Evolutionary conservation across 2,329 filamentous ascomycete genomes (phyloP), one percentile per base, ranked within the genome.

Genomic region (Bipolaris oryzae): DNA sequence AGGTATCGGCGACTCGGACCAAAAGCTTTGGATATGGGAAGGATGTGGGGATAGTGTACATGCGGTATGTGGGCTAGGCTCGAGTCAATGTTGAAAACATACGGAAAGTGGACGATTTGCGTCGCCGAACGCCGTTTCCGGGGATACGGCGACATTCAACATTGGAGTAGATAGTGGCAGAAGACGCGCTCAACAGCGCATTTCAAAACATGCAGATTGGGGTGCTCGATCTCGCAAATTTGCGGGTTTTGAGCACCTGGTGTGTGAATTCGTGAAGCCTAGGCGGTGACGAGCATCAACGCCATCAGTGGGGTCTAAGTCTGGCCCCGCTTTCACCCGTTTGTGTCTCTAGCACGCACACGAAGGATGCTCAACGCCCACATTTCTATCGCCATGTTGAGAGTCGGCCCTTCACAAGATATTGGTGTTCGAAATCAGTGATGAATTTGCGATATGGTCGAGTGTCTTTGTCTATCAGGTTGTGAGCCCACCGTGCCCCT

Each of bases 281-380:
- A 31, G 53, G 42, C 45, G 25, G 53, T 53, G 47, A 43, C 45
- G 16, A 18, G 37, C 34, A 49, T 57, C 48, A 37, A 47, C 51
- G 48, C 23, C 55, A 35, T 47, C 39, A 41, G 53, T 45, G 53
- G 53, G 53, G 53, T 39, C 28, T 43, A 10, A 20, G 41, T 23
- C 37, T 23, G 23, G 37, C 51, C 50, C 46, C 46, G 42, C 46
- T 43, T n/a, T 16, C 38, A 35, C 31, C 38, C 31, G 25, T 50
- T n/a, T 21, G 10, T 28, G 5, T 20, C 2, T 23, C 21, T 37
- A 18, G 18, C 15, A 23, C 20, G 20, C 45, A 16, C 18, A 16
- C 45, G 20, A 23, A 37, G 45, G 20, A 35, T 23, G 7, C 15
- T 47, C 33, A n/a, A 44, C n/a, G 16, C 7, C 15, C 11, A 25